Evolutionary conservation across 148 eudicot genomes (phyloP).

Genomic region (Cornus controversa): DNA sequence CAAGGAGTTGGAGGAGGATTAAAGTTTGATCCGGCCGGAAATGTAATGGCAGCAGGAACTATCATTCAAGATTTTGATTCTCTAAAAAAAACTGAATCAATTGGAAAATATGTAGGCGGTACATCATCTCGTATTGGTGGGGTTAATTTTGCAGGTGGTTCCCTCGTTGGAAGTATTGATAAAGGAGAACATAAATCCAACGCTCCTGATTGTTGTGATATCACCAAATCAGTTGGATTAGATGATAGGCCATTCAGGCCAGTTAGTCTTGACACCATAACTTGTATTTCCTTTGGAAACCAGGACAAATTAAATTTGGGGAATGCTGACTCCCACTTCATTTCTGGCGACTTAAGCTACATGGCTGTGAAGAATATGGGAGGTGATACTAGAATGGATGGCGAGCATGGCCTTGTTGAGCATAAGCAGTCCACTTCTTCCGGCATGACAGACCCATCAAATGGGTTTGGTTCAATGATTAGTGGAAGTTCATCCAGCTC

Average conservation of each 20-base stretch:
- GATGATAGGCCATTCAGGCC: slow-evolving; percentile 24
- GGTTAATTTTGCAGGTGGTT: too few species aligned
- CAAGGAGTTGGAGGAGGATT: slow-evolving; percentile 86
- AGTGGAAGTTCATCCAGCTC: slow-evolving; percentile 58
- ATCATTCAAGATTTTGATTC: slow-evolving; percentile 40
- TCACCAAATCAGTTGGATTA: slow-evolving; percentile 24
- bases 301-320: too few species aligned
- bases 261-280: too few species aligned
- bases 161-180: too few species aligned
- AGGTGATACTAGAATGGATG: too few species aligned
- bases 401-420: slow-evolving; percentile 35
- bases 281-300: too few species aligned
- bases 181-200: slow-evolving; percentile 23
- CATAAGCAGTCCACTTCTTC: slow-evolving; percentile 58
- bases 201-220: slow-evolving; percentile 13
- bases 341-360: too few species aligned
- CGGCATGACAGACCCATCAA: slow-evolving; percentile 79
- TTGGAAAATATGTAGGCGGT: slow-evolving; percentile 22
- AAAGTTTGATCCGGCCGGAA: slow-evolving; percentile 73
- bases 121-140: slow-evolving; percentile 15
- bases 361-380: too few species aligned
- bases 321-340: too few species aligned
- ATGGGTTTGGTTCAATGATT: slow-evolving; percentile 47
- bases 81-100: slow-evolving; percentile 11
- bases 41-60: slow-evolving; percentile 57